These are phyloP conservation scores for Dioscorea dumetorum DNA, from an alignment of 106 monocot genomes.

Conservation along the genomic window DNA sequence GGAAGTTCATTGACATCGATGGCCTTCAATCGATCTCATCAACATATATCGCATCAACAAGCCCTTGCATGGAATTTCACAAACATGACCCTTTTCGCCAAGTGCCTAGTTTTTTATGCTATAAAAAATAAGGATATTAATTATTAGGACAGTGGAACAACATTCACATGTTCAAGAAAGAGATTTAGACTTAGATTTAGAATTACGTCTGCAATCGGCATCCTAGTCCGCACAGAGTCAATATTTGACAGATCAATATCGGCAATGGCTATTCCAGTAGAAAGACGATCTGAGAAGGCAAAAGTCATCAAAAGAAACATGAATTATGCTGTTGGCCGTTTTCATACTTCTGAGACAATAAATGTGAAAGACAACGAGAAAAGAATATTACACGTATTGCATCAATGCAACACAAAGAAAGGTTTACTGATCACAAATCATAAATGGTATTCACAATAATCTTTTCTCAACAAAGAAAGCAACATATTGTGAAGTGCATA, in stretches of 20 bases:
- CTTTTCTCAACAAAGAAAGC: no score
- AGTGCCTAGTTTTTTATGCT: conserved; percentile 30
- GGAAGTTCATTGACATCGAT: no score
- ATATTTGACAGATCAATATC: conserved; percentile 63
- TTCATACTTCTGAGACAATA: background rate
- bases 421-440: background rate
- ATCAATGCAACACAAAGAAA: background rate
- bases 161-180: background rate
- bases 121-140: conserved; percentile 5
- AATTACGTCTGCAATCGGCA: conserved; percentile 66
- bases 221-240: conserved; percentile 67
- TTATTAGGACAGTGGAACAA: background rate
- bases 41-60: no score
- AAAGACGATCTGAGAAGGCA: conserved; percentile 50
- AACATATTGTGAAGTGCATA: no score
- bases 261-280: conserved; percentile 74
- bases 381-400: background rate
- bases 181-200: background rate
- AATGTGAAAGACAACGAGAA: background rate
- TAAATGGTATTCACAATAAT: background rate
- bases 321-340: background rate
- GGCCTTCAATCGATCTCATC: no score
- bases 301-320: background rate
- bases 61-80: background rate
- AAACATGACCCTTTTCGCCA: conserved; percentile 8